These are phyloP conservation scores for Aquilaria sinensis DNA, from an alignment of 345 rosid species.

Conservation along the genomic window DNA sequence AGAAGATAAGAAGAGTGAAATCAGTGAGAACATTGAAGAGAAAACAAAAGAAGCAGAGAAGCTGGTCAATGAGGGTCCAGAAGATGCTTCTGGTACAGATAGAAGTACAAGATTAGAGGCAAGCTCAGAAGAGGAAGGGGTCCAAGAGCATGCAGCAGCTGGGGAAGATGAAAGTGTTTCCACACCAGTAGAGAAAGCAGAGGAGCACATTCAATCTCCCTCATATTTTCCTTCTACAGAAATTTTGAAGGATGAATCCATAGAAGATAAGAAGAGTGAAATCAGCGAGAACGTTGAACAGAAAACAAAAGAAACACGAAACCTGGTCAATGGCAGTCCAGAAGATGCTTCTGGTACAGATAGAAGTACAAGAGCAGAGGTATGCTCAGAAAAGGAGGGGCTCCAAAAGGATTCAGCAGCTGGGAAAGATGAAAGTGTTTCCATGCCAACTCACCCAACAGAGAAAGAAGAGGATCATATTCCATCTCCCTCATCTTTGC, in stretches of 20 bases:
- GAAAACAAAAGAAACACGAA: background rate
- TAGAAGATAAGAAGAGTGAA: background rate
- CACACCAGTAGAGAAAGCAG: constrained; percentile 19
- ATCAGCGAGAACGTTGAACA: background rate
- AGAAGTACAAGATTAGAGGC: constrained; percentile 9
- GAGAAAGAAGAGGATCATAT: constrained; percentile 11
- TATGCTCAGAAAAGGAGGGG: constrained; percentile 2
- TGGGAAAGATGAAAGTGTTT: constrained; percentile 5
- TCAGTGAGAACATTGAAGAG: constrained; percentile 10
- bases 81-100: constrained; percentile 8
- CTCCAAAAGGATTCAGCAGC: background rate
- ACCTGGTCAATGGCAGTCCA: background rate
- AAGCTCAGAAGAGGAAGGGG: constrained; percentile 14
- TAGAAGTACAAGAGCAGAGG: background rate
- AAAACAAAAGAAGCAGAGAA: constrained; percentile 8
- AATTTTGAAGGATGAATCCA: background rate
- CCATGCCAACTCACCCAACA: background rate
- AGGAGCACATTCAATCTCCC: too few species aligned
- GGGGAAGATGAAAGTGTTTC: constrained; percentile 14
- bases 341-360: constrained; percentile 9
- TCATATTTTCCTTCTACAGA: too few species aligned
- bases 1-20: background rate
- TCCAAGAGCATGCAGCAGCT: constrained; percentile 15
- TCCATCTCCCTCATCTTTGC: too few species aligned
- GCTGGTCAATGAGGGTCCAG: constrained; percentile 6